These are phyloP conservation scores for Fusarium subglutinans DNA, from an alignment of 2,329 filamentous ascomycete species.

Conservation along the genomic window DNA sequence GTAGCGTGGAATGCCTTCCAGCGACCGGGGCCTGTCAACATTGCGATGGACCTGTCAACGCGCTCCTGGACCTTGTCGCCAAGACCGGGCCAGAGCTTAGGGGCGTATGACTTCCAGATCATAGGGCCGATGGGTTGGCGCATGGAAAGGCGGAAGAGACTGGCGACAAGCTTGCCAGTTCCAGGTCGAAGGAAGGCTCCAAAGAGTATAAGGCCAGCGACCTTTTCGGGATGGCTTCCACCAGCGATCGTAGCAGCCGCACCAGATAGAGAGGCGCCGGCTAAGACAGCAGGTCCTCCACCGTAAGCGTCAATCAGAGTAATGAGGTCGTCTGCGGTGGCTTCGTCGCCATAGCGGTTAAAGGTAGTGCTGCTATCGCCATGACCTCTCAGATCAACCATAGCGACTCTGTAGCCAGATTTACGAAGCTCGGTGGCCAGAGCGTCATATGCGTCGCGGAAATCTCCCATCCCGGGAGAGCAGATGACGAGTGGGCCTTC, in stretches of 20 bases:
- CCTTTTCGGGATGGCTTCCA: conserved; percentile 13
- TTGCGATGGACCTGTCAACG: neutral
- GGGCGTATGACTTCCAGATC: conserved; percentile 13
- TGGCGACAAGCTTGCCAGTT: neutral
- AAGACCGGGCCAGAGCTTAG: conserved; percentile 27
- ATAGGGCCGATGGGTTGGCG: neutral
- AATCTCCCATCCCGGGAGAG: conserved; percentile 26
- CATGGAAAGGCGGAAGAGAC: conserved; percentile 1
- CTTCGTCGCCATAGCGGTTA: conserved; percentile 18
- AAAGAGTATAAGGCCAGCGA: conserved; percentile 13
- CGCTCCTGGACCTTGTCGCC: conserved; percentile 15
- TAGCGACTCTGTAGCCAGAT: conserved; percentile 17
- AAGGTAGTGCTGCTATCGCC: conserved; percentile 21
- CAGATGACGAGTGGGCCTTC: conserved; percentile 27
- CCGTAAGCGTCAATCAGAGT: conserved; percentile 9
- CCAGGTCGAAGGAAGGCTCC: conserved; percentile 20
- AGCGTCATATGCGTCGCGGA: conserved; percentile 19
- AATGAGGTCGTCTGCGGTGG: conserved; percentile 14
- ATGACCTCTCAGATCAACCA: conserved; percentile 26
- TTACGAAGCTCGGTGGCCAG: conserved; percentile 2
- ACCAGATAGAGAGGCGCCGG: conserved; percentile 12
- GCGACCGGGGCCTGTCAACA: conserved; percentile 17
- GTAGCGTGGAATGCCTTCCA: conserved; percentile 32
- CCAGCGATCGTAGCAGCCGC: conserved; percentile 23
- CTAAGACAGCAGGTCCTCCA: conserved; percentile 4